Evolutionary conservation across 352 stramenopile genomes (phyloP), one percentile per base, ranked within the genome.

Genomic region (Phytophthora podocarpi): DNA sequence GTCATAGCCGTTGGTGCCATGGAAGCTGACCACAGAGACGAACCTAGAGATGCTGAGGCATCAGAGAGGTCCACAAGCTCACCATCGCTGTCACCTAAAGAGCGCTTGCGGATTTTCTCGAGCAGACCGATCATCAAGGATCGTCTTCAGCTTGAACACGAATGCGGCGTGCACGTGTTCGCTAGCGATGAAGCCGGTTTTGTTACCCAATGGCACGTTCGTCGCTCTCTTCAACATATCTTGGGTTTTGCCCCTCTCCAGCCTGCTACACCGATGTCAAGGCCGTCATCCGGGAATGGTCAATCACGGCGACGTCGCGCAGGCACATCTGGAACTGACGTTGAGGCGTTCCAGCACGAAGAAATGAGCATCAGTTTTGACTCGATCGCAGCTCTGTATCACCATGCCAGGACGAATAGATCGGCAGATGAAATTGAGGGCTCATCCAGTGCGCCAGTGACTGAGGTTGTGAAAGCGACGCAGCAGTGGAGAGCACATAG

Each of bases 311-410:
- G 48, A 39, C 26, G 35, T 37, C 54, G 42, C 15, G 36, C 9
- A 20, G 39, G 31, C 8, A 36, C 46, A n/a, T 40, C 53, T 51
- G 48, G 32, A 54, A 34, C 68, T 21, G 64, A 67, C 20, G 20
- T 40, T 43, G 21, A 46, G 52, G 31, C 72, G 16, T 72, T 86
- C 28, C 78, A 85, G 36, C 78, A 87, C 39, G 72, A 85, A 64
- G 81, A 86, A 46, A 86, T 83, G 56, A 39, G 70, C 4, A 43
- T 91, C 12, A 71, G 67, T 8, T 85, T 84, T 41, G 77, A 89
- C 27, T 71, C 77, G 1, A 61, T 90, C 18, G 67, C 63, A 15
- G 72, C 72, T 11, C 65, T 90, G 2, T 80, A 85, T 47, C 64
- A 73, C 11, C 80, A 81, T 21, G 75, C 68, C 11, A 31, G 51